These are phyloP conservation scores for Plenodomus tracheiphilus DNA, from an alignment of 2,329 filamentous ascomycete genomes.

Conservation along the genomic window DNA sequence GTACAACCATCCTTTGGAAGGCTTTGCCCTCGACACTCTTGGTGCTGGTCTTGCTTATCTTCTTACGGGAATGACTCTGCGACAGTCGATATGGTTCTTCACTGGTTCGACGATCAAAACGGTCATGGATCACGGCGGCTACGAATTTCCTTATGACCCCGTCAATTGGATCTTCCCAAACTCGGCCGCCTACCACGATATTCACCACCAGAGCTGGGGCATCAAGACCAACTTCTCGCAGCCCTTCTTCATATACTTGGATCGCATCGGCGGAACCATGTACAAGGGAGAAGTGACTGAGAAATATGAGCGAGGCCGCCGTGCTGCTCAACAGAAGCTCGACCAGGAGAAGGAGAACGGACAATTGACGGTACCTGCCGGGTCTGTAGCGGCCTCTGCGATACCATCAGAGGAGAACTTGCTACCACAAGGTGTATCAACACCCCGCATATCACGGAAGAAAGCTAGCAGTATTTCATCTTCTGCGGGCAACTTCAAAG, in stretches of 20 bases:
- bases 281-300: constrained; percentile 69
- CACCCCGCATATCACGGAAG: constrained; percentile 48
- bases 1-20: constrained; percentile 95
- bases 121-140: constrained; percentile 96
- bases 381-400: constrained; percentile 15
- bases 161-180: constrained; percentile 90
- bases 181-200: constrained; percentile 95
- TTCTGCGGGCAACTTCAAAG: constrained; percentile 48
- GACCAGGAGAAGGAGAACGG: constrained; percentile 52
- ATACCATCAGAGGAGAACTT: constrained; percentile 28
- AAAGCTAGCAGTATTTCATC: constrained; percentile 45
- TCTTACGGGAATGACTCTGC: constrained; percentile 75
- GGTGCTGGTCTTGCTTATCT: constrained; percentile 86
- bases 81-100: constrained; percentile 90
- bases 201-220: constrained; percentile 98
- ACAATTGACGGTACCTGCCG: constrained; percentile 14
- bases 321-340: constrained; percentile 60
- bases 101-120: constrained; percentile 90
- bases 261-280: constrained; percentile 76
- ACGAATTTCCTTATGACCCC: constrained; percentile 92
- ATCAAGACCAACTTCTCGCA: constrained; percentile 95
- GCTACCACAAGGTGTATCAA: constrained; percentile 32
- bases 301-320: constrained; percentile 61
- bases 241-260: constrained; percentile 96
- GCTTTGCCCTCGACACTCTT: constrained; percentile 88